Percentiles rank a stretch among this genome's conserved stretches.
These are phyloP conservation scores for Cladosporium sp. DNA, from an alignment of 2,329 filamentous ascomycete genomes.

Conservation along the genomic window DNA sequence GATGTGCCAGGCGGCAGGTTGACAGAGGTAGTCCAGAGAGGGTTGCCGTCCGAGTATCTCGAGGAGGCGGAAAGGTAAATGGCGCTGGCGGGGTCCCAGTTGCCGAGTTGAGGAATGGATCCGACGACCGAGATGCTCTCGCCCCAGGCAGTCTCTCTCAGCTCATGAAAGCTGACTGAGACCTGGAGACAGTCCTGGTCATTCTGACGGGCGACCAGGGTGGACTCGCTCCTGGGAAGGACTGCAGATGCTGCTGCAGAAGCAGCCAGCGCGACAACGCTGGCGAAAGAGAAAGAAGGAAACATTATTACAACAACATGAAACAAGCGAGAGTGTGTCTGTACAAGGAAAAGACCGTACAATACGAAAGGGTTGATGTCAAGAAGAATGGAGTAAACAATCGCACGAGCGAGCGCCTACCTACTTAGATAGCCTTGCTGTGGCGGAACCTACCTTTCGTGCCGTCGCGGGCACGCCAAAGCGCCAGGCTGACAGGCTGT, in stretches of 20 bases:
- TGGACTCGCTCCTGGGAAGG: slow-evolving; percentile 4
- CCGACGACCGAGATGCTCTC: slow-evolving; percentile 62
- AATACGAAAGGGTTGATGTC: slow-evolving; percentile 1
- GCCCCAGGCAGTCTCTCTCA: slow-evolving; percentile 34
- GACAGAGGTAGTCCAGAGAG: slow-evolving; percentile 55
- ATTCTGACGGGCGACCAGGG: slow-evolving; percentile 7
- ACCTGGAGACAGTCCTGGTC: slow-evolving; percentile 10
- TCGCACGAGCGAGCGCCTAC: not conserved
- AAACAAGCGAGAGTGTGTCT: slow-evolving; percentile 4
- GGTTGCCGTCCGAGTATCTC: slow-evolving; percentile 52
- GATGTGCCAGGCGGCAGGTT: slow-evolving; percentile 49
- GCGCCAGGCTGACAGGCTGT: slow-evolving; percentile 2
- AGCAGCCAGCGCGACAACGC: slow-evolving; percentile 9
- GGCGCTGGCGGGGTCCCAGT: slow-evolving; percentile 51
- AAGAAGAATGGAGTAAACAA: not conserved
- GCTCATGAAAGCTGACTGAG: slow-evolving; percentile 13
- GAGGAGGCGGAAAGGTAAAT: slow-evolving; percentile 51
- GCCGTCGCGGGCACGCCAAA: slow-evolving; percentile 3
- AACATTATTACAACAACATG: slow-evolving; percentile 7
- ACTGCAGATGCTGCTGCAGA: slow-evolving; percentile 9
- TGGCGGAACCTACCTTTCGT: not conserved
- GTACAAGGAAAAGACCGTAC: slow-evolving; percentile 6
- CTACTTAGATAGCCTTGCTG: not conserved
- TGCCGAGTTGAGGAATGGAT: slow-evolving; percentile 52
- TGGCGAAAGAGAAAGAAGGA: slow-evolving; percentile 9